These are phyloP conservation scores for Pseudisothecium myosuroides DNA, from an alignment of 225 moss, liverwort and hornwort genomes.

Conservation along the genomic window DNA sequence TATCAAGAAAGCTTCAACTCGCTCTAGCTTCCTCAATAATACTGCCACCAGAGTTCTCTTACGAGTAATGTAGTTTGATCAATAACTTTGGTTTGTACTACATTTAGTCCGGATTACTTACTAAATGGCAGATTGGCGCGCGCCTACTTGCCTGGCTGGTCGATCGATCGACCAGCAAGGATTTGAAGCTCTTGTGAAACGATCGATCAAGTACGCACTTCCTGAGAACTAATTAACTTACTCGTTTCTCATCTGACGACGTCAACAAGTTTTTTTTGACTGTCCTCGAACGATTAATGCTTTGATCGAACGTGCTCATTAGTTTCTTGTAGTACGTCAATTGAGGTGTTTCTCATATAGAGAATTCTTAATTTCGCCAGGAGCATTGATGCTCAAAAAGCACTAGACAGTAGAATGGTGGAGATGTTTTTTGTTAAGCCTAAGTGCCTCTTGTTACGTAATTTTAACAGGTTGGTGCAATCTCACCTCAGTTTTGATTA, in stretches of 20 bases:
- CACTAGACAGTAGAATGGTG: background rate
- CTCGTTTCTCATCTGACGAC: background rate
- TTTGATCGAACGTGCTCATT: background rate
- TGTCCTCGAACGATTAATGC: background rate
- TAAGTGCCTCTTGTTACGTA: background rate
- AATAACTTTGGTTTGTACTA: background rate
- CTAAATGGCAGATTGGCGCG: background rate
- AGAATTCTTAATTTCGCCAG: background rate
- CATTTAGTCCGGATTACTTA: background rate
- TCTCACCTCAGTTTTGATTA: background rate
- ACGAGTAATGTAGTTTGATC: background rate
- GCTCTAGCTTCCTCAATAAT: background rate
- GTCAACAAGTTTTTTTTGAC: background rate
- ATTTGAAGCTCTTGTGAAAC: background rate
- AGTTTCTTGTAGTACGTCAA: background rate
- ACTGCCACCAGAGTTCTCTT: background rate
- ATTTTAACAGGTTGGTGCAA: background rate
- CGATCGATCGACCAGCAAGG: background rate
- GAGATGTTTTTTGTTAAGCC: background rate
- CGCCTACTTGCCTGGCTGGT: background rate
- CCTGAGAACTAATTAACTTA: background rate
- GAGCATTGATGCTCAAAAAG: background rate
- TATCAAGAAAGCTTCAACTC: background rate
- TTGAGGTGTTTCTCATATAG: background rate
- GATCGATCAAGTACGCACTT: background rate